Conservation (phyloP, 257 asterid genomes). For the Echites panduratus region DNA sequence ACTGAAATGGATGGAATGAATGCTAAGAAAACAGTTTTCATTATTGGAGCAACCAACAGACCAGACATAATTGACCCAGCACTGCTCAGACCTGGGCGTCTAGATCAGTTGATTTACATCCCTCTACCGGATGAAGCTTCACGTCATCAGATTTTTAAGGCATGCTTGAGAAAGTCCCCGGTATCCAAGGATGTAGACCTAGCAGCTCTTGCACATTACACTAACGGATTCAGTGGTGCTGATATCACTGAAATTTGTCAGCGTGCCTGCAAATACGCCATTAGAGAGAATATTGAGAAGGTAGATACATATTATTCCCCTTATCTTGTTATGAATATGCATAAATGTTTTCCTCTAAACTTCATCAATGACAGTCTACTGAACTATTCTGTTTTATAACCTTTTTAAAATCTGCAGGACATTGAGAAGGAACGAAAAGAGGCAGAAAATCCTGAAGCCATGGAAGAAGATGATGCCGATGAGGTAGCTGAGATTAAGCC, state of each 20-base stretch:
- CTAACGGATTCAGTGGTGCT: slow-evolving; percentile 61
- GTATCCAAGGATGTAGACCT: slow-evolving; percentile 43
- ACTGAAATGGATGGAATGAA: slow-evolving; percentile 67
- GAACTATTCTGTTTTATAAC: background rate
- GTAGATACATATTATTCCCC: slow-evolving; percentile 13
- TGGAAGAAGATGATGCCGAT: slow-evolving; percentile 60
- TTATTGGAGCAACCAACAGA: slow-evolving; percentile 63
- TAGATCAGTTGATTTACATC: slow-evolving; percentile 56
- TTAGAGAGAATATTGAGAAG: slow-evolving; percentile 56
- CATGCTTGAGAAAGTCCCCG: slow-evolving; percentile 53
- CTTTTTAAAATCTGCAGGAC: slow-evolving; percentile 23
- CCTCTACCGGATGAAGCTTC: slow-evolving; percentile 64
- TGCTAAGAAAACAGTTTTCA: slow-evolving; percentile 59
- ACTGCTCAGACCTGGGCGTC: slow-evolving; percentile 61
- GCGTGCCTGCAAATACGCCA: slow-evolving; percentile 60
- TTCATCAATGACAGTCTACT: background rate
- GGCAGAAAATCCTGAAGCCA: slow-evolving; percentile 48
- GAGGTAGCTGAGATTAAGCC: slow-evolving; percentile 52
- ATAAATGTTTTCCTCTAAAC: background rate
- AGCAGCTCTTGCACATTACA: slow-evolving; percentile 46
- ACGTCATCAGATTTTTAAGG: slow-evolving; percentile 49
- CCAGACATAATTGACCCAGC: slow-evolving; percentile 61
- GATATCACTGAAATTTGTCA: slow-evolving; percentile 60
- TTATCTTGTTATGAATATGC: background rate
- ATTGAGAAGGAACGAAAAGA: slow-evolving; percentile 47